Base-by-base conservation (phyloP, 1,139 yeast species). In the Nematodospora anomalae region DNA sequence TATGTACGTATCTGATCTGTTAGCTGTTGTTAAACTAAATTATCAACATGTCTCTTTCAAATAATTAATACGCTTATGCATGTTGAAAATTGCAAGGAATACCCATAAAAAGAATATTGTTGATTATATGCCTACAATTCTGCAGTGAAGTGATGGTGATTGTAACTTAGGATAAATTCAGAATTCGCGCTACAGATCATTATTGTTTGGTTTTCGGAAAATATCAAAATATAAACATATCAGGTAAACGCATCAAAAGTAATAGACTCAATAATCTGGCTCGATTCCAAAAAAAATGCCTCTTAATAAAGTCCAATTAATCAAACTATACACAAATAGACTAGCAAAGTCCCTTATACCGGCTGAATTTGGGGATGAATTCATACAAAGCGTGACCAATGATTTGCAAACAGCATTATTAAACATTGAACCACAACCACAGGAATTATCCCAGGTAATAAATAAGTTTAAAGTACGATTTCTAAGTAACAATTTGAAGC, bases 341-440 rank as follows among this genome's bases (percentile, higher is more conserved):
- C 53, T 71, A 27, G 73, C 68, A 30, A 58, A 56, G 37, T 54
- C 71, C 9, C 47, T 70, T 25, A 58, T 69, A 1, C 76, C 78
- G 3, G 30, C 50, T 1, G 73, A 65, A 28, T 57, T 67, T 35
- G 73, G 74, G 0, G 60, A 61, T 2, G 72, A 64, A 27, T 69
- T 63, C 40, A 50, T 54, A 2, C 64, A 64, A 33, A 60, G 66
- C 26, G 50, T 69, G n/a, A 51, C 61, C 18, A 51, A 44, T 34
- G 73, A 67, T 23, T 42, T 67, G 21, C 46, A 51, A 36, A 37
- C 42, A 9, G 30, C 57, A n/a, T 20, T 40, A 37, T 38, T 45
- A 40, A 45, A 34, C 30, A 24, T 42, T 31, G 37, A 39, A 33
- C 3, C 32, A 9, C 18, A 26, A 32, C 31, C 26, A 8, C 37